Percentiles rank a stretch among this genome's conserved stretches.
phyloP scores from a whole-genome alignment of 768 basidiomycete species.

The Tulasnella sp. region DNA sequence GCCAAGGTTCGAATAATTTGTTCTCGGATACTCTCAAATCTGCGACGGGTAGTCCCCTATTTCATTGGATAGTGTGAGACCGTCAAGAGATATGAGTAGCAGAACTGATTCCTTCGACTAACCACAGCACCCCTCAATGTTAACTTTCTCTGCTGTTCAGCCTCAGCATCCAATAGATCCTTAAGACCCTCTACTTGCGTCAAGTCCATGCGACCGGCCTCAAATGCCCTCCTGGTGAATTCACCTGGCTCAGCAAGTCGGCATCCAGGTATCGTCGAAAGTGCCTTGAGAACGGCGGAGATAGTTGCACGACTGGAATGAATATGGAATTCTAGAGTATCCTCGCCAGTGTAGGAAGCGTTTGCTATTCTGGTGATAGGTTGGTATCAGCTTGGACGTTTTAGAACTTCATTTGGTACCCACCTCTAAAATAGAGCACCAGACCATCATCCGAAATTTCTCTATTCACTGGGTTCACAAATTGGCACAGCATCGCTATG shows the following conservation, averaged over 20 bases:
- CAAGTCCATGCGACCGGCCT: constrained; percentile 68
- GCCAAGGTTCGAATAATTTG: constrained; percentile 63
- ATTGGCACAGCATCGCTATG: constrained; percentile 54
- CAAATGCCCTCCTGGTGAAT: constrained; percentile 75
- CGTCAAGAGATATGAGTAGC: no score
- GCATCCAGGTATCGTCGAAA: constrained; percentile 47
- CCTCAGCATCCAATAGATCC: constrained; percentile 81
- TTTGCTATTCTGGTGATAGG: constrained; percentile 1
- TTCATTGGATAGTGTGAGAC: background rate
- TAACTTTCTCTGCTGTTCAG: constrained; percentile 62
- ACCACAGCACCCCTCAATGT: constrained; percentile 61
- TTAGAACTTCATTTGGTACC: constrained; percentile 19
- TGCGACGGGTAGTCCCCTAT: constrained; percentile 49
- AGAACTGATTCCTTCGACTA: background rate
- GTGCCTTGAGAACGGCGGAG: constrained; percentile 49
- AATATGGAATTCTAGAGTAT: constrained; percentile 70
- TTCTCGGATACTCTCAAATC: constrained; percentile 49
- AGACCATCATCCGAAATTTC: constrained; percentile 68
- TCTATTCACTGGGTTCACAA: constrained; percentile 47
- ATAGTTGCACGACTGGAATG: constrained; percentile 79
- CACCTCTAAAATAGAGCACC: constrained; percentile 71
- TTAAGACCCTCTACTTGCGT: constrained; percentile 82
- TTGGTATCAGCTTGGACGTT: no score
- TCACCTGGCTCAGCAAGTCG: constrained; percentile 79
- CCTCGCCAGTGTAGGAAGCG: constrained; percentile 45